Base-by-base conservation (phyloP, 2,329 filamentous ascomycete species). In the Xylaria digitata region DNA sequence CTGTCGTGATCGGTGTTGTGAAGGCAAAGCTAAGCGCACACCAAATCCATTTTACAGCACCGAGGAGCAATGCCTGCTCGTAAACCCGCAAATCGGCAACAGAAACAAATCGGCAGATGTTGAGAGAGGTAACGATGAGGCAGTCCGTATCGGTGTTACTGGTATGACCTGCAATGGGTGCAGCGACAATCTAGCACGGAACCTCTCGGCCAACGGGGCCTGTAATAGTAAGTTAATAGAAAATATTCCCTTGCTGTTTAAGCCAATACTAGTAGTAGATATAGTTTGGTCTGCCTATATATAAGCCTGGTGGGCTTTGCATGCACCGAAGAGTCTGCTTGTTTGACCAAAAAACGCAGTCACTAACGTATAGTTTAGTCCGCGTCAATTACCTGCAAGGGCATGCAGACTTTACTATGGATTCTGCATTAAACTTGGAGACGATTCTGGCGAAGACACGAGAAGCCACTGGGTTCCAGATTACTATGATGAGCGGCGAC, bases 101-200 rank as follows among this genome's bases (percentile, higher is more conserved):
- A 9, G 15, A 4, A 42, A 32, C 26, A 17, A 54, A 40, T 46
- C 21, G 1, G 26, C 34, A 8, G 61, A 65, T n/a, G 5, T 57
- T 37, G 61, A 61, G 37, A 67, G 40, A 23, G 50, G 50, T 7
- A 26, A 8, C 26, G 61, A 40, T n/a, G 26, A 48, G 46, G 21
- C 26, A 37, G 30, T 65, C n/a, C 65, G 65, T 19, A 54, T 67
- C 15, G 40, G 61, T 34, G 65, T 67, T 54, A 61, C 56, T 49
- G 65, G 65, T 3, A 67, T 67, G 65, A 67, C 65, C 19, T 67
- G 65, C 48, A 67, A 67, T 65, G 65, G 65, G 21, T 67, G 65
- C 23, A 65, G 65, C n/a, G 65, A 67, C 7, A 65, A 65, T 13
- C 40, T 67, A 32, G 13, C 56, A 43, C 43, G 65, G n/a, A 67